Base-by-base conservation (phyloP, 768 basidiomycete genomes). In the Lactifluus rugatus region DNA sequence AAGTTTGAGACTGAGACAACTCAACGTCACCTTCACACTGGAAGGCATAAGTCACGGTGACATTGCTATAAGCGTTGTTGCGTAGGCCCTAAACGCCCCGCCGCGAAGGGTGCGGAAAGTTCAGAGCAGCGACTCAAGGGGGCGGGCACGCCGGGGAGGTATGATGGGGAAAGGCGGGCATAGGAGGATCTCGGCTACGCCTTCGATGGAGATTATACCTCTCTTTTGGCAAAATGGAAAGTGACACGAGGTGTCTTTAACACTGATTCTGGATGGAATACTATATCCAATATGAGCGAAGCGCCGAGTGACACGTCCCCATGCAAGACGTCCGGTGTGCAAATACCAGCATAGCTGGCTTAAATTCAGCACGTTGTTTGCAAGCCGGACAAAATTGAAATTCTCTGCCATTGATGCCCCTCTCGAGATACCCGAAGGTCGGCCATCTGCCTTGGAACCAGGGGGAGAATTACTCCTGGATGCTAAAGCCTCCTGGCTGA, bases 211-310 rank as follows among this genome's bases (percentile, higher is more conserved):
- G 47, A 54, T 59, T 32, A 44, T 36, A 36, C 52, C 26, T 25
- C 31, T 34, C 58, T 48, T 44, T 54, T 49, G 21, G 48, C 28
- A 54, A 48, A 36, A 48, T 34, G n/a, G 25, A 1, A n/a, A 48
- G 14, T 28, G 41, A 16, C 58, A 60, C 58, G 58, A 55, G 53
- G 54, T 54, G 46, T 41, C 36, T 34, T 28, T 28, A 25, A 39
- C 23, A 16, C 42, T 46, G 34, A 46, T 46, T 57, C 56, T 34
- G 41, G 46, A 41, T 34, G 41, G 46, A 41, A 54, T 13, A 19
- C 17, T 11, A 31, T 16, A 17, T 23, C 28, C 23, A 46, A 52
- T 19, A 21, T 5, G 26, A 28, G 32, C 41, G 34, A 37, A 28
- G 34, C 19, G 19, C 48, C 58, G 26, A 54, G 25, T 36, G 31